Percentiles rank a stretch among this genome's conserved stretches.
These are phyloP conservation scores for Areca catechu DNA, from an alignment of 176 grass and related monocot species.

Conservation along the genomic window DNA sequence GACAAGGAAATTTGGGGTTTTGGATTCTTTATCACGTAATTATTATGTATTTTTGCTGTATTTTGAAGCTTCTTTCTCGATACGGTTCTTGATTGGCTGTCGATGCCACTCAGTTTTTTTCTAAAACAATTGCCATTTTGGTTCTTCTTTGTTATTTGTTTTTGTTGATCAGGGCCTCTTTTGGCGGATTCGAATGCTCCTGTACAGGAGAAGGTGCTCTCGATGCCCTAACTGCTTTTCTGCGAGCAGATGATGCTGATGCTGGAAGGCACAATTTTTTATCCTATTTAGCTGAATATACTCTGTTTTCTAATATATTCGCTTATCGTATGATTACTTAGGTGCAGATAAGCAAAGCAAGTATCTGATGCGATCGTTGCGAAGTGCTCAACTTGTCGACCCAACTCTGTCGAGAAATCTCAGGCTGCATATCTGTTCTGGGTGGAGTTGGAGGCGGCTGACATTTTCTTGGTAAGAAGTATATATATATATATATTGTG, in stretches of 20 bases:
- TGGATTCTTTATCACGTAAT: too few species aligned
- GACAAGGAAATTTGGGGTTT: too few species aligned
- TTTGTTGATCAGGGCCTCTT: constrained; percentile 46
- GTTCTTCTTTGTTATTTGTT: constrained; percentile 41
- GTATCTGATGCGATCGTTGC: constrained; percentile 81
- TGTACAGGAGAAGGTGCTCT: constrained; percentile 91
- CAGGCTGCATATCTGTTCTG: constrained; percentile 77
- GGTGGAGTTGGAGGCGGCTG: constrained; percentile 82
- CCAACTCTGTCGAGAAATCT: constrained; percentile 95
- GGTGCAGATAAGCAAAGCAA: constrained; percentile 67
- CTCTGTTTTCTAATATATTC: not conserved
- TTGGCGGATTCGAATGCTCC: constrained; percentile 92
- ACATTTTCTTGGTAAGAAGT: constrained; percentile 78
- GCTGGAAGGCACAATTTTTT: constrained; percentile 35
- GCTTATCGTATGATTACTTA: constrained; percentile 3
- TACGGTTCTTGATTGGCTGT: too few species aligned
- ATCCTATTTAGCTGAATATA: not conserved
- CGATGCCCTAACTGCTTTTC: constrained; percentile 82
- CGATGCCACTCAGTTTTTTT: too few species aligned
- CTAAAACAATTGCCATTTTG: not conserved
- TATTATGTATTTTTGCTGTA: too few species aligned
- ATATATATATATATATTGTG: too few species aligned
- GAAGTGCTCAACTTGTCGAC: constrained; percentile 93
- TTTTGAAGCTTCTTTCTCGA: too few species aligned
- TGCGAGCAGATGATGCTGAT: constrained; percentile 87